Base-by-base conservation (phyloP, 805 yeast species). In the Nakazawaea siamensis region DNA sequence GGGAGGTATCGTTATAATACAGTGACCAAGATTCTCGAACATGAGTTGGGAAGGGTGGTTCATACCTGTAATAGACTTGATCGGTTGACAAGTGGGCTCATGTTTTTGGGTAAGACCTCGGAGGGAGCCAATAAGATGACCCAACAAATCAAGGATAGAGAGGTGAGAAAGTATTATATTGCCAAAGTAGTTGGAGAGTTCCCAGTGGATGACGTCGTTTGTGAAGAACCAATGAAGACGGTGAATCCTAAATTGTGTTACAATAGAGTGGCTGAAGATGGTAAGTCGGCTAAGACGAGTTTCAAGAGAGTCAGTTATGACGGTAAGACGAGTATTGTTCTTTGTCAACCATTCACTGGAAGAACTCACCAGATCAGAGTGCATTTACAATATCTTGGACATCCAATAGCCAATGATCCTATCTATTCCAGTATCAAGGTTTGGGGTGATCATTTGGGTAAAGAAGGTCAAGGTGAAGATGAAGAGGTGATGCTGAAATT, bases 301-400 rank as follows among this genome's bases (percentile, higher is more conserved):
- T 92, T 90, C 57, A 60, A 54, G 38, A 64, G 83, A 31, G 58
- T 82, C 0, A 68, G 82, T n/a, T 83, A 68, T 49, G 85, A 88
- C 56, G 72, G 81, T 1, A 66, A 76, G 6, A 46, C 63, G 48
- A 74, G 85, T 36, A 66, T 92, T 18, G 95, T 92, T 3, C 66
- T 75, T 41, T 90, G 97, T 56, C 70, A 64, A 44, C 98, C 98
- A 1, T 59, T 70, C 13, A 90, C 98, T 0, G 98, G 98, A 0
- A 67, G 98, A 50, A 86, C 97, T 0, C 98, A 90, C 55, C 98
- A 90, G 53, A 87, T 92, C 33, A 64, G 98, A 41, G 95, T 92
- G 1, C 98, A 92, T 60, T 58, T 92, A 38, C 96, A 88, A 56
- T 80, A 67, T 44, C 47, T 92, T n/a, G 97, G 97, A 0, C 70